phyloP scores from a whole-genome alignment of 2,329 filamentous ascomycete genomes.

The Aspergillus pseudonomiae region DNA sequence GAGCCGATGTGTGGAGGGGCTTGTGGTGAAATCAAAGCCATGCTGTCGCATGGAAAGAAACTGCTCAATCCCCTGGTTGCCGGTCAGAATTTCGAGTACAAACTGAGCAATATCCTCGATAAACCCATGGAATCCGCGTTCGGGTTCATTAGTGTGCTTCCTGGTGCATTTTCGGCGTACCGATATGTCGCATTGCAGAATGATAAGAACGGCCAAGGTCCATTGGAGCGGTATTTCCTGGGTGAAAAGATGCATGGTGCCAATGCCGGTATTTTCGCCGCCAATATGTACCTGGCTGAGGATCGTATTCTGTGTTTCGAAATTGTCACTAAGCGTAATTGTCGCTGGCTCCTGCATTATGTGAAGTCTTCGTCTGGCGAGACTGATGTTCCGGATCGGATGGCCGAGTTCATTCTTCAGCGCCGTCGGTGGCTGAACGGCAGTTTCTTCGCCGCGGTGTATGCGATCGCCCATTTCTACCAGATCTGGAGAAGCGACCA shows the following conservation, averaged over 20 bases:
- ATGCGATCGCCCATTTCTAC: conserved; percentile 92
- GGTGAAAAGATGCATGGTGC: conserved; percentile 94
- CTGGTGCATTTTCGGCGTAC: conserved; percentile 98
- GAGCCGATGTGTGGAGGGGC: conserved; percentile 97
- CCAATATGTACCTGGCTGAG: conserved; percentile 67
- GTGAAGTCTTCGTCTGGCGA: conserved; percentile 97
- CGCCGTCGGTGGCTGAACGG: conserved; percentile 97
- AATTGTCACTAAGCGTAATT: conserved; percentile 94
- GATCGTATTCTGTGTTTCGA: conserved; percentile 64
- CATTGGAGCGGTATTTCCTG: conserved; percentile 93
- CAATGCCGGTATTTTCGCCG: conserved; percentile 93
- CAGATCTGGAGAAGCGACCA: conserved; percentile 95
- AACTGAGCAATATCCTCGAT: conserved; percentile 99
- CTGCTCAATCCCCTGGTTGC: conserved; percentile 92
- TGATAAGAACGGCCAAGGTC: conserved; percentile 91
- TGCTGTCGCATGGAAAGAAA: conserved; percentile 85
- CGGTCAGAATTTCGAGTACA: conserved; percentile 99
- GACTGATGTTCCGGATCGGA: conserved; percentile 92
- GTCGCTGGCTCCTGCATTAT: conserved; percentile 95
- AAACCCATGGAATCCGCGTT: conserved; percentile 97
- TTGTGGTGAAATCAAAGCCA: conserved; percentile 98
- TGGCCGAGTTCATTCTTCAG: conserved; percentile 93
- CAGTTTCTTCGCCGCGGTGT: conserved; percentile 96
- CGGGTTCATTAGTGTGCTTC: conserved; percentile 94
- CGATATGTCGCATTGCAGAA: conserved; percentile 93